Conservation (phyloP, 2,329 filamentous ascomycete genomes). For the Botrytis pseudocinerea region DNA sequence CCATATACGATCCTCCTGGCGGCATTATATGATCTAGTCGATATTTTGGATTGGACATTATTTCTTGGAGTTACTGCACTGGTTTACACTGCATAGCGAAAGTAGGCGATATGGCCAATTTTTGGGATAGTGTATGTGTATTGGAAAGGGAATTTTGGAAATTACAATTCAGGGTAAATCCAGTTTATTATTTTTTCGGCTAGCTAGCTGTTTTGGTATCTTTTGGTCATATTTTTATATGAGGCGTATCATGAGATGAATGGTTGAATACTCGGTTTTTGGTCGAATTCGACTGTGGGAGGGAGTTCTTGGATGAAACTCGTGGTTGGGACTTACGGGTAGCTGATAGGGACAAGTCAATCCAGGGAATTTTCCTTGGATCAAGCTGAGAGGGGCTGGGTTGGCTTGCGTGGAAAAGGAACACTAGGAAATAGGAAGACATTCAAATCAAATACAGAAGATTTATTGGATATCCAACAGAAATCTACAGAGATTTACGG, state of each 20-base stretch:
- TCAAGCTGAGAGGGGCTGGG: conserved; percentile 2
- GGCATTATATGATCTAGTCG: conserved; percentile 38
- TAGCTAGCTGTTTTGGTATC: conserved; percentile 8
- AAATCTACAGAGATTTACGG: not conserved
- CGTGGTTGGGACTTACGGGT: conserved; percentile 19
- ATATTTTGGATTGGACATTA: conserved; percentile 17
- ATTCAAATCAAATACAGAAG: conserved; percentile 13
- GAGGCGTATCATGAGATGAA: conserved; percentile 23
- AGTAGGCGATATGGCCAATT: conserved; percentile 19
- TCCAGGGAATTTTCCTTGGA: not conserved
- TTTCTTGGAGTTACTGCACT: conserved; percentile 21
- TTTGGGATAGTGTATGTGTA: conserved; percentile 22
- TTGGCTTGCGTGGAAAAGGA: conserved; percentile 20
- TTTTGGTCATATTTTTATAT: conserved; percentile 21
- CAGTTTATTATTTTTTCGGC: conserved; percentile 16
- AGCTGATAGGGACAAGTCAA: conserved; percentile 13
- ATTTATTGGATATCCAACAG: conserved; percentile 12
- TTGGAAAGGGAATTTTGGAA: conserved; percentile 22
- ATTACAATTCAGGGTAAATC: conserved; percentile 10
- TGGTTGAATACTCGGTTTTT: conserved; percentile 17
- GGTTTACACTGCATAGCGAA: conserved; percentile 21
- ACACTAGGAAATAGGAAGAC: conserved; percentile 4
- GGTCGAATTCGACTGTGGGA: conserved; percentile 17
- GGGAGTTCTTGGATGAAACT: conserved; percentile 24
- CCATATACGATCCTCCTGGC: conserved; percentile 39